A percentile compares a stretch with the other conserved stretches of the same genome.
phyloP scores from a whole-genome alignment of 2,329 filamentous ascomycete genomes.

The Penicillium sp. region DNA sequence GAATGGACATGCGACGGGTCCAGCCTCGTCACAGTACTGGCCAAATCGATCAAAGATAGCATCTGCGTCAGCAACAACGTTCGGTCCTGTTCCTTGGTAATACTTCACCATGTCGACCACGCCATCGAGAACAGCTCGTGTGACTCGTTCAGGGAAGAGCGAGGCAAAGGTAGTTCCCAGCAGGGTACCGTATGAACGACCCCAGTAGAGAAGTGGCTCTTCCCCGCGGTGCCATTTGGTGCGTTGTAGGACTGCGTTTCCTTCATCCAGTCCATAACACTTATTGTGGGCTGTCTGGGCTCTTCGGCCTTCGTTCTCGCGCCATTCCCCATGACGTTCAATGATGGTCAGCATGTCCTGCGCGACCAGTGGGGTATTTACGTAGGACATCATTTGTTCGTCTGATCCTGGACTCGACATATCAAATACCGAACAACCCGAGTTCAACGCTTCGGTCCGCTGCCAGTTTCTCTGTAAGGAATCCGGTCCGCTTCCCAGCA shows the following conservation, averaged over 20 bases:
- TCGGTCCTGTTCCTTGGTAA: slow-evolving; percentile 25
- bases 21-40: slow-evolving; percentile 30
- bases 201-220: slow-evolving; percentile 41
- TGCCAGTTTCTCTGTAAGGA: slow-evolving; percentile 34
- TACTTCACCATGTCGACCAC: slow-evolving; percentile 38
- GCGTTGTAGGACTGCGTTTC: slow-evolving; percentile 20
- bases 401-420: slow-evolving; percentile 10
- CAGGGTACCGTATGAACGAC: slow-evolving; percentile 46
- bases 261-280: slow-evolving; percentile 15
- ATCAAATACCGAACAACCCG: slow-evolving; percentile 28
- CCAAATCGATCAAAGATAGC: slow-evolving; percentile 34
- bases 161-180: slow-evolving; percentile 47
- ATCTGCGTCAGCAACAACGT: slow-evolving; percentile 32
- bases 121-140: slow-evolving; percentile 32
- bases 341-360: slow-evolving; percentile 37
- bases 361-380: slow-evolving; percentile 34
- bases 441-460: slow-evolving; percentile 30
- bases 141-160: slow-evolving; percentile 42
- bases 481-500: slow-evolving; percentile 30
- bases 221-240: slow-evolving; percentile 28
- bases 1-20: slow-evolving; percentile 29
- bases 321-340: slow-evolving; percentile 40
- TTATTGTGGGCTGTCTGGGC: slow-evolving; percentile 19
- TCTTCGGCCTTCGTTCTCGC: slow-evolving; percentile 29
- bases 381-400: slow-evolving; percentile 30